These are phyloP conservation scores for Sphaerosporella brunnea DNA, from an alignment of 495 filamentous ascomycete species.

Conservation along the genomic window DNA sequence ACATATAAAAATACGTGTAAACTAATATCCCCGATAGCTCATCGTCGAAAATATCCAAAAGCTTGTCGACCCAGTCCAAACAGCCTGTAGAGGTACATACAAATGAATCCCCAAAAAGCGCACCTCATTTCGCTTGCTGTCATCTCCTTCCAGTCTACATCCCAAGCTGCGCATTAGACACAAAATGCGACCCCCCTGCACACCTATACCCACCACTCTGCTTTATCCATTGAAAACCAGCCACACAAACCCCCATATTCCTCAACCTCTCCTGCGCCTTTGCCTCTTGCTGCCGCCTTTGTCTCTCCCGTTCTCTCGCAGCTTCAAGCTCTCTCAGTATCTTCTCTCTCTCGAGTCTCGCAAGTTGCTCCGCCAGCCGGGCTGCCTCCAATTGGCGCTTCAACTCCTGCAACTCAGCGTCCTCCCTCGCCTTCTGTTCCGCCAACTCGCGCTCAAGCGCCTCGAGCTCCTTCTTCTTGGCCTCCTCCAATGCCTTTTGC, in stretches of 20 bases:
- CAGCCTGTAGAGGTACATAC: no score
- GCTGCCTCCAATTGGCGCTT: background rate
- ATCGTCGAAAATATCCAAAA: no score
- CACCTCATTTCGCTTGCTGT: no score
- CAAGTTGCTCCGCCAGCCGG: background rate
- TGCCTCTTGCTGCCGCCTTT: constrained; percentile 1
- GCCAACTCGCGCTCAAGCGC: background rate
- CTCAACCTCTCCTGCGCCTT: constrained; percentile 4
- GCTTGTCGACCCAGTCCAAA: no score
- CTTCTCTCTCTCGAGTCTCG: background rate
- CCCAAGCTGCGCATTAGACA: constrained; percentile 5
- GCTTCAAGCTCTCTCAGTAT: background rate
- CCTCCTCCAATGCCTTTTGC: background rate
- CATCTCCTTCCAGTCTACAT: no score
- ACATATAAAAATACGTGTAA: no score
- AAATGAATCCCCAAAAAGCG: no score
- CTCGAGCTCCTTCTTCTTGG: background rate
- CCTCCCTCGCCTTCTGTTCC: background rate
- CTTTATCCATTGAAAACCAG: constrained; percentile 8
- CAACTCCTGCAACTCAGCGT: background rate
- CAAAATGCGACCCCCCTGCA: constrained; percentile 8
- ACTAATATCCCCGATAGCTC: no score
- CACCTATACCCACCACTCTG: constrained; percentile 4
- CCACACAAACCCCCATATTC: constrained; percentile 6
- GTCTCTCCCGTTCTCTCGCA: background rate